Evolutionary conservation across 257 asterid genomes (phyloP), one percentile per base, ranked within the genome.

Genomic region (Nyctanthes arbortristis): DNA sequence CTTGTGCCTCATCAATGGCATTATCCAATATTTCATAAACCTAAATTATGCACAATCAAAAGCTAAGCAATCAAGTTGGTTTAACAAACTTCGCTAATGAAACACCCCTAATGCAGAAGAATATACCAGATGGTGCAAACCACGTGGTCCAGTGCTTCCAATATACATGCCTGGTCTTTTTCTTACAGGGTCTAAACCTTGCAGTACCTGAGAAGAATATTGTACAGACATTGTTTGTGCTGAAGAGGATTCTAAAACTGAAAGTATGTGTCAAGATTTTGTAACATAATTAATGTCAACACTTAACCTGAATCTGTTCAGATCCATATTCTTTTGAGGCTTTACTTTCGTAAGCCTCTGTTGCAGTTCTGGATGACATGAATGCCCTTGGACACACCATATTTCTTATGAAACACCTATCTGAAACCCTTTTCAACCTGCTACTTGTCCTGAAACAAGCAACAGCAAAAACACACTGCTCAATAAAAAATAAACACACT

Each of bases 81-180:
- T 28, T 52, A 63, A 37, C 39, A 52, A 18, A 37, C 47, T 63
- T 28, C 33, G 55, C 32, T 55, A 4, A 36, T 47, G 14, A 58
- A 62, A 24, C 56, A 27, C 68, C 64, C 68, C 34, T 49, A 18
- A 39, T 28, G 52, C 10, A 20, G 29, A 54, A 58, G 70, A 36
- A 76, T 77, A 71, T 73, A 91, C 99, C 96, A 94, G 72, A 75
- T 94, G 99, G 70, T 94, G 97, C 78, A 94, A 87, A 27, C 99
- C 97, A 69, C 96, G 95, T 58, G 88, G 75, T 18, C 97, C 97
- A 1, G 97, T 94, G 85, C 97, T 89, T 66, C 97, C 97, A 68
- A 94, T 94, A 70, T 94, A 91, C 97, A 91, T 89, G 72, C 97
- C 99, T 27, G 97, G 97, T 62, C 97, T 88, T 77, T 88, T 86